These are phyloP conservation scores for Yamadazyma mexicana DNA, from an alignment of 1,139 yeast genomes.

Conservation along the genomic window DNA sequence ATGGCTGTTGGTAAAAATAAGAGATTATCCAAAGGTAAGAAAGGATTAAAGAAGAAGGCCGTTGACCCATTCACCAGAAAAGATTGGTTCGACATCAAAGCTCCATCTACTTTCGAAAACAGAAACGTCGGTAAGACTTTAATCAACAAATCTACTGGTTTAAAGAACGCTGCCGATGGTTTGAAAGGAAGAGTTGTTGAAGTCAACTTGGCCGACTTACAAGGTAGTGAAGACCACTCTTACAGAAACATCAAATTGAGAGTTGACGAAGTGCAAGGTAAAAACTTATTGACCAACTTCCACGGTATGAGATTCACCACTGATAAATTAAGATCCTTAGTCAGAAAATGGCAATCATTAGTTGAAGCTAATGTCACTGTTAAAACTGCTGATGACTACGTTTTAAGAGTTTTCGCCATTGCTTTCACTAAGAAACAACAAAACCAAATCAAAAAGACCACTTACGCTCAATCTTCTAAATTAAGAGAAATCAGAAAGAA, in stretches of 20 bases:
- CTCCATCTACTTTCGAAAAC: slow-evolving; percentile 53
- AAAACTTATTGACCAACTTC: slow-evolving; percentile 55
- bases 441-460: slow-evolving; percentile 52
- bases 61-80: slow-evolving; percentile 55
- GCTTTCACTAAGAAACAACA: slow-evolving; percentile 56
- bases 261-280: slow-evolving; percentile 56
- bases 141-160: slow-evolving; percentile 53
- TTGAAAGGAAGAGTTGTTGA: slow-evolving; percentile 54
- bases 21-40: slow-evolving; percentile 56
- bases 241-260: slow-evolving; percentile 54
- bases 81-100: slow-evolving; percentile 55
- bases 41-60: slow-evolving; percentile 53
- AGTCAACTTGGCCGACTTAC: slow-evolving; percentile 51
- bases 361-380: slow-evolving; percentile 55
- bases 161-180: slow-evolving; percentile 53
- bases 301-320: slow-evolving; percentile 53
- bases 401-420: slow-evolving; percentile 51
- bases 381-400: slow-evolving; percentile 52
- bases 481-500: slow-evolving; percentile 53
- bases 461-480: slow-evolving; percentile 52
- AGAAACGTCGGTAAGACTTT: slow-evolving; percentile 54
- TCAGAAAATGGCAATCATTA: slow-evolving; percentile 55
- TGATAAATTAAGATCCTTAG: slow-evolving; percentile 53
- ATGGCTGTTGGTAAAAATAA: slow-evolving; percentile 58
- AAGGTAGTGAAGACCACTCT: slow-evolving; percentile 54